These are phyloP conservation scores for Nicotiana tomentosiformis DNA, from an alignment of 257 asterid species.

Conservation along the genomic window DNA sequence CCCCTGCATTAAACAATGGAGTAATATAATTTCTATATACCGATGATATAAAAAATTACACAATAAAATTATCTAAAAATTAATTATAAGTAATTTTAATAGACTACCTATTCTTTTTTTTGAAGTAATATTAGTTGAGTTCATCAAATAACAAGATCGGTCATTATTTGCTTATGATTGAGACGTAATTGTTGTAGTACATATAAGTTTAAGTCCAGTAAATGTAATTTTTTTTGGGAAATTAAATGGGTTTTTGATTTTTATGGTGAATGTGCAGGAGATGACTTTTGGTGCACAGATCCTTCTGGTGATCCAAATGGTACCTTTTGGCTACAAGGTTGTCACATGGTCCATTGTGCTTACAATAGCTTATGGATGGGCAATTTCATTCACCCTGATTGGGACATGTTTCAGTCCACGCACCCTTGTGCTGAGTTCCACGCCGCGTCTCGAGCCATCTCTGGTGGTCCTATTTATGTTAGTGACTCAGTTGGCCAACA, in stretches of 20 bases:
- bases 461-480: constrained; percentile 91
- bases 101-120: no score
- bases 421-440: constrained; percentile 94
- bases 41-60: no score
- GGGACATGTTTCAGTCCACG: constrained; percentile 98
- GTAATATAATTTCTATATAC: no score
- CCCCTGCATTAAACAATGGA: no score
- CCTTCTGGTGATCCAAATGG: constrained; percentile 92
- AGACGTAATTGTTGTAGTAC: no score
- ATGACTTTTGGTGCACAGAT: constrained; percentile 95
- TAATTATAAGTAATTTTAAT: no score
- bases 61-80: no score
- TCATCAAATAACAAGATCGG: no score
- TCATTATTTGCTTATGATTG: no score
- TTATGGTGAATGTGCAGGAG: constrained; percentile 33
- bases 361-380: constrained; percentile 98
- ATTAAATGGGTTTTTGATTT: neutral
- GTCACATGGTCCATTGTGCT: constrained; percentile 99
- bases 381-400: constrained; percentile 88
- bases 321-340: constrained; percentile 93
- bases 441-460: constrained; percentile 93
- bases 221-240: neutral
- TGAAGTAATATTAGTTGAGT: no score
- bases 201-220: no score
- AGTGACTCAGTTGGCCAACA: constrained; percentile 81